These are phyloP conservation scores for Chlamydomonas eustigma DNA, from an alignment of 139 green algal species.

Conservation along the genomic window DNA sequence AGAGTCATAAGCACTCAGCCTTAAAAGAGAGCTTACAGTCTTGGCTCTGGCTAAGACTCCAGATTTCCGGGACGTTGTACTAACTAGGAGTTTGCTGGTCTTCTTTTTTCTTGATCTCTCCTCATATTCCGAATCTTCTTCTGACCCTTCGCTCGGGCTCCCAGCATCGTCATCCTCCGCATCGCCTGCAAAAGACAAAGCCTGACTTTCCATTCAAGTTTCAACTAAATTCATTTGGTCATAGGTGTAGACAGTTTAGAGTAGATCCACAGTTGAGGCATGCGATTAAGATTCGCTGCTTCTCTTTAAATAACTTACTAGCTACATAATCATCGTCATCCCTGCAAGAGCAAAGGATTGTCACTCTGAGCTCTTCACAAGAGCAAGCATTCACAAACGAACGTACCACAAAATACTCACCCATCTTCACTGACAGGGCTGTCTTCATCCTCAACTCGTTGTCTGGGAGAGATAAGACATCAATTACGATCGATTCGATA, in stretches of 20 bases:
- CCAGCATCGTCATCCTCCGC: not conserved
- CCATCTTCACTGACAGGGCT: not conserved
- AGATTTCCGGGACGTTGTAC: slow-evolving; percentile 2
- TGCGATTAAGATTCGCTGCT: no score
- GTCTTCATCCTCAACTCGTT: not conserved
- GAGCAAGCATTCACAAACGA: no score
- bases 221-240: no score
- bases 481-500: no score
- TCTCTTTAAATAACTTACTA: no score
- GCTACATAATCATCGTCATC: slow-evolving; percentile 3
- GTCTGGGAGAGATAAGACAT: no score
- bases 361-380: no score
- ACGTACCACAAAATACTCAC: no score
- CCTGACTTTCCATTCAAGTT: no score
- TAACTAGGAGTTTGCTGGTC: not conserved
- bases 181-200: not conserved
- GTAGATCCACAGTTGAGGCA: no score
- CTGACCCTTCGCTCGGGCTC: not conserved
- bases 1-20: not conserved
- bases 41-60: not conserved
- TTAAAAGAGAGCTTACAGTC: not conserved
- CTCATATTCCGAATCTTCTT: slow-evolving; percentile 24
- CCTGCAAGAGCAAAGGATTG: no score
- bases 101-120: slow-evolving; percentile 3
- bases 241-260: no score